Evolutionary conservation across 805 yeast species (phyloP), one percentile per base, ranked within the genome.

Genomic region (Maudiozyma serrabonitensis): DNA sequence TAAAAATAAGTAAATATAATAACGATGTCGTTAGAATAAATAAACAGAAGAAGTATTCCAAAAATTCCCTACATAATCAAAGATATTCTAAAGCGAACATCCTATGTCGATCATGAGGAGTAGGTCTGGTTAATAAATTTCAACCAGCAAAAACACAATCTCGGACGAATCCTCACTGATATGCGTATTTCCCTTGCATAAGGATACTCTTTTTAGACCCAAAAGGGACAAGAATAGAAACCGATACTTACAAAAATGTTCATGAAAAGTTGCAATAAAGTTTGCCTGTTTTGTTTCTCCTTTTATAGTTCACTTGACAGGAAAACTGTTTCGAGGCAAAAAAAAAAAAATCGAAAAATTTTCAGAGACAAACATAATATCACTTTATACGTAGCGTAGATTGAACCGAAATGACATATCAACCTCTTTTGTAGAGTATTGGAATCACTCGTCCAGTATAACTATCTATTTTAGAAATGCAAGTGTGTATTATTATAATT

Each of bases 121-220:
- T 80, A 77, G 78, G 95, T 90, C 91, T 72, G 90, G 93, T 85
- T 84, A 82, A 81, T 63, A 57, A 64, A 61, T 93, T 91, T 93
- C 97, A 93, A 91, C 97, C 95, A 91, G 99, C 99, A 91, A 91
- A 91, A 87, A 93, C 98, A 91, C 95, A 95, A 90, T 89, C 99
- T 91, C 99, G 98, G 99, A 93, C 96, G 96, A 90, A 89, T 93
- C 99, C 98, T 91, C 99, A 91, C 96, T 90, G 98, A 91, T 89
- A 88, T 95, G 95, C 96, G 98, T 93, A 91, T 89, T 91, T 96
- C 98, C 98, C 99, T 84, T 85, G 99, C 98, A 91, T 88, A 91
- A 91, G 84, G 97, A 90, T 87, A 75, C 69, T 68, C 75, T 51
- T 45, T 57, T 56, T 45, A 45, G 31, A 52, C 40, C 28, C 28